Base-by-base conservation (phyloP, 108 stramenopile genomes). In the Pseudonitzschia multiseries region DNA sequence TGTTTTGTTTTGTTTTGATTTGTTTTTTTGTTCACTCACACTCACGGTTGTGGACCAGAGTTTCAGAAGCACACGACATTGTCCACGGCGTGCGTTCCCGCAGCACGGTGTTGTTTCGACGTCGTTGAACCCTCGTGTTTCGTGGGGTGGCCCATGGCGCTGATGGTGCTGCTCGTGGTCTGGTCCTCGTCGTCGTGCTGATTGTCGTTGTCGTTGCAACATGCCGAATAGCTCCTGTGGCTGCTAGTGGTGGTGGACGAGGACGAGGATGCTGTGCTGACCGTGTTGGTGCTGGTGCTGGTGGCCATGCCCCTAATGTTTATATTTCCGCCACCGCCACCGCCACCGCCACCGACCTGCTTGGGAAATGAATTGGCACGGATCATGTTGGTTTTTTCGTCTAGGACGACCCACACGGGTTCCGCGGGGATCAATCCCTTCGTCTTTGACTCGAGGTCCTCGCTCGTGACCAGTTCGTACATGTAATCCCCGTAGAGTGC, bases 401-500 rank as follows among this genome's bases (percentile, higher is more conserved):
- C 66, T 4, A 67, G 28, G 27, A 67, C 46, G 44, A 76, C 28
- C 77, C 77, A 78, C 9, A 78, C 77, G 3, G 77, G 77, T 53
- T 78, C 22, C 24, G 77, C 77, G 21, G 48, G 51, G 36, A 52
- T 71, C 54, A 78, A 57, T n/a, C 56, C 64, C 29, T 36, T 50
- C 5, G 31, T 46, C 20, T 57, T 22, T 4, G 71, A 57, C 27
- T 57, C 46, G 21, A 75, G 54, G 53, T 75, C 74, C 8, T 68
- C 41, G n/a, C 51, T 59, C 28, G 78, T 73, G n/a, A 79, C 46
- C 24, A 79, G 78, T 56, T 89, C 84, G 68, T 89, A 89, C 88
- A 89, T 89, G 72, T 89, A 89, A 66, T 84, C 84, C 12, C 88
- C 88, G 74, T 87, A 89, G 44, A 89, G 59, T 2, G 84, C 84